Percentiles rank a stretch among this genome's conserved stretches.
Conservation (phyloP, 306 rosid species). For the Lathyrus oleraceus region DNA sequence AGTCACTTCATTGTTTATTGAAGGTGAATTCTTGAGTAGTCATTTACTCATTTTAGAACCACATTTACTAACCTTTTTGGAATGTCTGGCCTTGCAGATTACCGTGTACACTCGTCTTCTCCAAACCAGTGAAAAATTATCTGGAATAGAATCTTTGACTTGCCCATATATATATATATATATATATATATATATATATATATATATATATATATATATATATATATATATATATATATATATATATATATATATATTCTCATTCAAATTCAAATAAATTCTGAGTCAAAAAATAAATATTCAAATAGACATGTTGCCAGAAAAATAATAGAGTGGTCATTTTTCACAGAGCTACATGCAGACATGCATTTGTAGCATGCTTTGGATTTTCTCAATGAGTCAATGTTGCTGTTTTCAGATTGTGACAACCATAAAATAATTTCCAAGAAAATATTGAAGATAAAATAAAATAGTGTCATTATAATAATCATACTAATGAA, state of each 20-base stretch:
- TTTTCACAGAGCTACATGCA: slow-evolving; percentile 20
- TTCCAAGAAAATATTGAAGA: background rate
- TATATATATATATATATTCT: background rate
- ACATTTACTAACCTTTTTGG: slow-evolving; percentile 22
- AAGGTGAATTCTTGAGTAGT: slow-evolving; percentile 5
- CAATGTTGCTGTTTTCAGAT: slow-evolving; percentile 29
- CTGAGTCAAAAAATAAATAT: background rate
- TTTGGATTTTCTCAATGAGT: slow-evolving; percentile 28
- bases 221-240: no score
- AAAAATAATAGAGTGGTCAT: slow-evolving; percentile 33
- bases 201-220: no score
- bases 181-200: no score
- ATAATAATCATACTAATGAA: no score
- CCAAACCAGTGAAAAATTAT: slow-evolving; percentile 14
- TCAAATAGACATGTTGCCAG: slow-evolving; percentile 27
- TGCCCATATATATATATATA: background rate
- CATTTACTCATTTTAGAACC: slow-evolving; percentile 28
- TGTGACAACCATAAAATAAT: slow-evolving; percentile 5
- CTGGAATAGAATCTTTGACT: slow-evolving; percentile 30
- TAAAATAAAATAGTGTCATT: no score
- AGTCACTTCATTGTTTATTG: background rate
- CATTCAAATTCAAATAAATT: no score
- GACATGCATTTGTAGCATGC: slow-evolving; percentile 26
- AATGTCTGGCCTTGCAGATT: slow-evolving; percentile 16
- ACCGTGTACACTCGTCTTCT: slow-evolving; percentile 16